Evolutionary conservation across 78 protist species (phyloP).

Genomic region (Acrasis kona): DNA sequence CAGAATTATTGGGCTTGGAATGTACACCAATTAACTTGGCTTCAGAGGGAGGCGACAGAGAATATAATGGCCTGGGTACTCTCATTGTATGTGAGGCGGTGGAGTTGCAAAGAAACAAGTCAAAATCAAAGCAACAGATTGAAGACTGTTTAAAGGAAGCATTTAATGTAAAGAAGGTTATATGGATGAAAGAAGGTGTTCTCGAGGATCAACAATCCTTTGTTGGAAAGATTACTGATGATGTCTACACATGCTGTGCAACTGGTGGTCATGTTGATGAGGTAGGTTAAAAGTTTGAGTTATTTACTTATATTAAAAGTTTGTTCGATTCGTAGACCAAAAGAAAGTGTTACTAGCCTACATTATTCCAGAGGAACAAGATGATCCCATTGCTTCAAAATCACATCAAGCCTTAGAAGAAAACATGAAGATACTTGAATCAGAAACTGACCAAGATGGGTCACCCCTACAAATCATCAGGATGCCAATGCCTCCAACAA

Average conservation of each 20-base stretch:
- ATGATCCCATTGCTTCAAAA: not conserved
- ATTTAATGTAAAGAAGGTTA: constrained; percentile 4
- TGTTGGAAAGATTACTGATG: not conserved
- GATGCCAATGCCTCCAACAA: constrained; percentile 6
- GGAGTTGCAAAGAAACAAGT: constrained; percentile 14
- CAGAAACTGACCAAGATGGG: constrained; percentile 29
- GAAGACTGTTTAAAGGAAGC: constrained; percentile 7
- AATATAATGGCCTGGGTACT: constrained; percentile 18
- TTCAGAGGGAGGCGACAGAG: constrained; percentile 22
- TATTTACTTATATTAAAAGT: not conserved
- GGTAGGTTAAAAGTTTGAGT: not conserved
- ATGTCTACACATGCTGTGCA: not conserved
- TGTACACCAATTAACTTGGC: too few relatives aligned
- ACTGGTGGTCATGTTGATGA: constrained; percentile 27
- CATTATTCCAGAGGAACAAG: not conserved
- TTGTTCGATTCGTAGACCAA: constrained; percentile 7
- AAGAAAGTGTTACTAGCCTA: not conserved
- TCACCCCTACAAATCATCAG: not conserved
- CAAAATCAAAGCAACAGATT: not conserved
- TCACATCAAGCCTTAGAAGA: not conserved
- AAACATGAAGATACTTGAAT: not conserved
- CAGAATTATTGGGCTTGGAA: too few relatives aligned
- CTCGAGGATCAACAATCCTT: constrained; percentile 5
- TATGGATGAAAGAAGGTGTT: constrained; percentile 9
- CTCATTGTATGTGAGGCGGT: constrained; percentile 9